These are phyloP conservation scores for Arbutus unedo DNA, from an alignment of 148 eudicot species.

Conservation along the genomic window DNA sequence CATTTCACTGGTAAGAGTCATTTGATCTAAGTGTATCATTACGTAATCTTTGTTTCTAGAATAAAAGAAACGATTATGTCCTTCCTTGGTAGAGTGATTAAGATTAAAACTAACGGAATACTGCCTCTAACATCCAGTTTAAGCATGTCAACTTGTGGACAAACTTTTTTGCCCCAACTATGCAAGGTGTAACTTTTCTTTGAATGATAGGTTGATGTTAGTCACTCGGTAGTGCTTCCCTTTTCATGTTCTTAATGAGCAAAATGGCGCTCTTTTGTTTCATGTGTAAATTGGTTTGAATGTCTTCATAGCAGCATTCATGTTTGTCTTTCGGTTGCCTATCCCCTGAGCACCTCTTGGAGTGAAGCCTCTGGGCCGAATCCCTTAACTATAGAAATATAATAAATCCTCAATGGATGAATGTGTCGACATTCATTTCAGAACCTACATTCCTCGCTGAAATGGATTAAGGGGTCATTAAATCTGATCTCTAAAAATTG, in stretches of 20 bases:
- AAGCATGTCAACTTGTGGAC: not conserved
- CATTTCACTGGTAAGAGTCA: constrained; percentile 39
- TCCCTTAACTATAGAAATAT: not conserved
- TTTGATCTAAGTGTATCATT: not conserved
- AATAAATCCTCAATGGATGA: not conserved
- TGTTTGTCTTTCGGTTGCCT: not conserved
- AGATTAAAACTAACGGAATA: not conserved
- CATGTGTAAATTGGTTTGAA: not conserved
- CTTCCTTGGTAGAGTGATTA: not conserved
- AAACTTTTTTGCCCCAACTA: not conserved
- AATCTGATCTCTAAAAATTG: not conserved
- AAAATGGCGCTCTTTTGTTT: not conserved
- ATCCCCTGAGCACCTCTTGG: not conserved
- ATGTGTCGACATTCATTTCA: not conserved
- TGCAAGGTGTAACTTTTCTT: not conserved
- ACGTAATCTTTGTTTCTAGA: not conserved
- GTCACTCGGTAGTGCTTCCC: not conserved
- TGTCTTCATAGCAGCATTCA: not conserved
- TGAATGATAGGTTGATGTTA: not conserved
- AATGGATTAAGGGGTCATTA: not conserved
- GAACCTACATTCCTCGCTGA: not conserved
- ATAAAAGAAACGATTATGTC: not conserved
- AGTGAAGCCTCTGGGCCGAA: not conserved
- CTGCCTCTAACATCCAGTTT: not conserved
- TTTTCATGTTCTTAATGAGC: not conserved